Conservation (phyloP, 768 basidiomycete species). For the Lentinus brumalis region DNA sequence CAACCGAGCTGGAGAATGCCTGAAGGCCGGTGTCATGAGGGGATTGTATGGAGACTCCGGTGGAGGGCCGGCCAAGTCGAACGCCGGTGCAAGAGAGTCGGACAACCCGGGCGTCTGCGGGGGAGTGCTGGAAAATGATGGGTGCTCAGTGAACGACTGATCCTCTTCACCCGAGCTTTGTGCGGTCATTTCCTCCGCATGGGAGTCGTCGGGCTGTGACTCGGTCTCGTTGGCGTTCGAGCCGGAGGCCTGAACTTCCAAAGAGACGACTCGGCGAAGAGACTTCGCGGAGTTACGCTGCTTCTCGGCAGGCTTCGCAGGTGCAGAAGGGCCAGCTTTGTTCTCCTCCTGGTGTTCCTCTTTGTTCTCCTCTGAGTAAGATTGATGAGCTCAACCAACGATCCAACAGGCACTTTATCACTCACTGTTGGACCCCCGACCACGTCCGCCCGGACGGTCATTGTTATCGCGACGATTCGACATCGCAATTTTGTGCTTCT, state of each 20-base stretch:
- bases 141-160: not conserved
- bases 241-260: slow-evolving; percentile 2
- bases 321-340: not conserved
- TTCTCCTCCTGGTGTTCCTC: slow-evolving; percentile 20
- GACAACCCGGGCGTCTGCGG: slow-evolving; percentile 28
- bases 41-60: slow-evolving; percentile 80
- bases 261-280: slow-evolving; percentile 4
- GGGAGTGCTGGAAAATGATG: slow-evolving; percentile 21
- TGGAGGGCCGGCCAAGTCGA: slow-evolving; percentile 38
- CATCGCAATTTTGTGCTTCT: slow-evolving; percentile 91
- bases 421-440: slow-evolving; percentile 68
- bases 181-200: not conserved
- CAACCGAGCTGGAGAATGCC: slow-evolving; percentile 72
- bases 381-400: not conserved
- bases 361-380: slow-evolving; percentile 9
- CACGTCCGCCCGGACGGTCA: slow-evolving; percentile 56
- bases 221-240: not conserved
- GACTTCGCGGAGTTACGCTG: not conserved
- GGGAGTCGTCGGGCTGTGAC: not conserved
- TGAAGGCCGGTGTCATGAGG: slow-evolving; percentile 71
- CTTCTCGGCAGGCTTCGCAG: not conserved
- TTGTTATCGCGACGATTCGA: slow-evolving; percentile 75
- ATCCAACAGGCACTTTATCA: not conserved
- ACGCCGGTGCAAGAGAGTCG: not conserved
- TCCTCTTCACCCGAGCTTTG: not conserved